A percentile compares a stretch with the other conserved stretches of the same genome.
These are phyloP conservation scores for Exophiala mesophila DNA, from an alignment of 2,329 filamentous ascomycete genomes.

Conservation along the genomic window DNA sequence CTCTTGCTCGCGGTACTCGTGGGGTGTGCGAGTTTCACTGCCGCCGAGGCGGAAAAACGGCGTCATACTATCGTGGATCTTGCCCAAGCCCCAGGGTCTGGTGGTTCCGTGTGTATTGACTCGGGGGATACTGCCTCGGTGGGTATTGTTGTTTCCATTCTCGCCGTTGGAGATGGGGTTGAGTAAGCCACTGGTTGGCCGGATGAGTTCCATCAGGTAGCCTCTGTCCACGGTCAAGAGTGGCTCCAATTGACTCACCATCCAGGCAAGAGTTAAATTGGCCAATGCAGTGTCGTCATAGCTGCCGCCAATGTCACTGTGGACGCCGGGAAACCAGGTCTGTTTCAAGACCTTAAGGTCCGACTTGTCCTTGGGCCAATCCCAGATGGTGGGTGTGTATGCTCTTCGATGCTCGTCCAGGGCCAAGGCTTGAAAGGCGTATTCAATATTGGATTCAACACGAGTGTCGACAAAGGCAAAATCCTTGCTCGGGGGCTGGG, in stretches of 20 bases:
- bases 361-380: conserved; percentile 27
- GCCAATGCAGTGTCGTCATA: conserved; percentile 46
- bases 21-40: conserved; percentile 23
- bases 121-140: conserved; percentile 7
- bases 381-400: conserved; percentile 32
- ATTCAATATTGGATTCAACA: conserved; percentile 30
- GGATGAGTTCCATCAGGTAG: conserved; percentile 22
- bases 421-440: conserved; percentile 33
- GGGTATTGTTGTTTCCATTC: conserved; percentile 6
- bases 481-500: conserved; percentile 26
- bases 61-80: conserved; percentile 27
- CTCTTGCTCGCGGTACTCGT: conserved; percentile 25
- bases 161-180: conserved; percentile 6
- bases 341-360: conserved; percentile 35
- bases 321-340: conserved; percentile 46
- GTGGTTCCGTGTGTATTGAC: conserved; percentile 8
- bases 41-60: conserved; percentile 24
- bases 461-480: conserved; percentile 33
- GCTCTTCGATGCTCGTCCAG: conserved; percentile 31
- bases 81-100: conserved; percentile 26
- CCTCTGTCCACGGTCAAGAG: conserved; percentile 24
- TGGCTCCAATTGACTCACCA: conserved; percentile 42
- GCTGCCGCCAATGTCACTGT: conserved; percentile 46
- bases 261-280: conserved; percentile 48
- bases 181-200: conserved; percentile 1